phyloP scores from a whole-genome alignment of 169 alveolate genomes.

The Eimeria maxima region DNA sequence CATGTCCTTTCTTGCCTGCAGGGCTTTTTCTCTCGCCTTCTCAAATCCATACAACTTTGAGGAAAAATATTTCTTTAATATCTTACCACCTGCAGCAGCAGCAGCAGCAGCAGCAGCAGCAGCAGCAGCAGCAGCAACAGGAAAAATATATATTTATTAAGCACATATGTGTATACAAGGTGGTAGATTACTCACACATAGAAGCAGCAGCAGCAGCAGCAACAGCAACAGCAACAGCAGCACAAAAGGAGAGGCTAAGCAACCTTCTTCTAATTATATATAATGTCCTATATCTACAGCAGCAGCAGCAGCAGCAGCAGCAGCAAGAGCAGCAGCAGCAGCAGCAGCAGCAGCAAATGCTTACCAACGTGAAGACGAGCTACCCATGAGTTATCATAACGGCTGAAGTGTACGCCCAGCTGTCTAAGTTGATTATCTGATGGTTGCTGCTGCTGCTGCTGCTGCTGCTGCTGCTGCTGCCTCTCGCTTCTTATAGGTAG shows the following conservation, averaged over 20 bases:
- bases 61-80: constrained; percentile 76
- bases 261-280: too few relatives aligned
- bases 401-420: constrained; percentile 81
- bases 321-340: constrained; percentile 23
- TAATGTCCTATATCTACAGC: too few relatives aligned
- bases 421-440: constrained; percentile 55
- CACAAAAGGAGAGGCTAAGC: too few relatives aligned
- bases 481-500: constrained; percentile 11
- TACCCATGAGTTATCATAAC: constrained; percentile 78
- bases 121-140: constrained; percentile 25
- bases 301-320: constrained; percentile 40
- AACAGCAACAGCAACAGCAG: background rate
- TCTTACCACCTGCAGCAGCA: constrained; percentile 71
- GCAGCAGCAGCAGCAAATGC: constrained; percentile 52
- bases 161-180: too few relatives aligned
- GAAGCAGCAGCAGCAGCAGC: background rate
- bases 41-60: constrained; percentile 78
- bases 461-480: constrained; percentile 69
- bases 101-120: constrained; percentile 68
- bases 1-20: constrained; percentile 73
- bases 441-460: constrained; percentile 54
- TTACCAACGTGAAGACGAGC: constrained; percentile 65
- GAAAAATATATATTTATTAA: background rate
- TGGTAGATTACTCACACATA: background rate
- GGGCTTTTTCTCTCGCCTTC: constrained; percentile 76